Percentiles rank a stretch among this genome's conserved stretches.
Conservation (phyloP, 1,284 basidiomycete genomes). For the Trichosporon asahii region DNA sequence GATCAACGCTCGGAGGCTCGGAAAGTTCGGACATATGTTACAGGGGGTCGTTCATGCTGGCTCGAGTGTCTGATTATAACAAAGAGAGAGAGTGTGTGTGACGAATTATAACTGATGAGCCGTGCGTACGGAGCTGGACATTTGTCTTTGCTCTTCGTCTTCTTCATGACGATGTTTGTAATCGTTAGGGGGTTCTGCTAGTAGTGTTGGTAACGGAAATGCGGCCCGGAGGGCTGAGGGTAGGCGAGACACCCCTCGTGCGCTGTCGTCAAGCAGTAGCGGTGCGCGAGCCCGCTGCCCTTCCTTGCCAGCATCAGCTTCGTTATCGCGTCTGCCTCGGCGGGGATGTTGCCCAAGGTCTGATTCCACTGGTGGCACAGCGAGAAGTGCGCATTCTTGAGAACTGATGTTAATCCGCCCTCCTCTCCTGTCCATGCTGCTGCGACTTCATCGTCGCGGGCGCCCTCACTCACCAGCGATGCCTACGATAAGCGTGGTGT, state of each 20-base stretch:
- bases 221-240: background rate
- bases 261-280: background rate
- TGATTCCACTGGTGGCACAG: background rate
- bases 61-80: background rate
- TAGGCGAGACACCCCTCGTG: background rate
- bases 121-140: background rate
- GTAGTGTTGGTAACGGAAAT: background rate
- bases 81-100: background rate
- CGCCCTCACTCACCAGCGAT: background rate
- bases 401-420: background rate
- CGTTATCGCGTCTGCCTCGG: background rate
- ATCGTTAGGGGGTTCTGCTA: no score
- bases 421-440: background rate
- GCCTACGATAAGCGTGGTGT: background rate
- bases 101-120: constrained; percentile 2
- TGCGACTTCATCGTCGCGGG: background rate
- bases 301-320: constrained; percentile 1
- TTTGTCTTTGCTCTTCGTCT: background rate
- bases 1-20: background rate
- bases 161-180: no score
- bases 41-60: background rate
- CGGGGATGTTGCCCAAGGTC: background rate
- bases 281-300: background rate
- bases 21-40: background rate
- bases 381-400: background rate